Base-by-base conservation (phyloP, 352 stramenopile species). In the Saprolegnia diclina region DNA sequence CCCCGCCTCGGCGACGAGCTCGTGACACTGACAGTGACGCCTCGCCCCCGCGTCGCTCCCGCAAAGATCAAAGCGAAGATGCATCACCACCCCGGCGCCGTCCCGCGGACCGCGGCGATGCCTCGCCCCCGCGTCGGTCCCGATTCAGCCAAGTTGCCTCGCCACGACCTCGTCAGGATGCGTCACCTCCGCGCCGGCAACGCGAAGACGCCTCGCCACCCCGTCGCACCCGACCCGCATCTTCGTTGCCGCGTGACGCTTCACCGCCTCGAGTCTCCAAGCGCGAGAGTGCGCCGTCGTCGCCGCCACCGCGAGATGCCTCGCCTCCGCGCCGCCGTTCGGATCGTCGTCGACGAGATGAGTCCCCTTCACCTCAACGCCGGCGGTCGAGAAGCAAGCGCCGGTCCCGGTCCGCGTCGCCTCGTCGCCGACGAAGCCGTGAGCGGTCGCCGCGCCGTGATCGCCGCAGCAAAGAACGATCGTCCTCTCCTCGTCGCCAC, bases 71-170 rank as follows among this genome's bases (percentile, higher is more conserved):
- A 4, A 55, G 13, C n/a, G 76, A 61, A 44, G 62, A 76, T 13
- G 46, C 53, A 19, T 83, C 79, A 14, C 78, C 77, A 6, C 73
- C 71, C 18, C 73, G 74, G 55, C 72, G 71, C 35, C 14, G 54
- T 62, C 55, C 42, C 2, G 42, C 42, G 42, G 53, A 35, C 24
- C 26, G 16, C 37, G 5, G 35, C 22, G 61, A 71, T 9, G 40
- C 7, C 22, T 74, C 67, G 24, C 54, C 67, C 1, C 57, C 26
- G 13, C 56, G 56, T 21, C 64, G 42, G 42, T 1, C 18, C 18
- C 13, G 38, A 53, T 40, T n/a, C 11, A 14, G 38, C 14, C 26
- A 71, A 24, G 29, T n/a, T 11, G 22, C 46, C 10, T 19, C 45
- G n/a, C 29, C 24, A 6, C 29, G 22, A 35, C 54, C 38, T 52